Evolutionary conservation across 202 grass and related monocot genomes (phyloP).

Genomic region (Carex arenaria): DNA sequence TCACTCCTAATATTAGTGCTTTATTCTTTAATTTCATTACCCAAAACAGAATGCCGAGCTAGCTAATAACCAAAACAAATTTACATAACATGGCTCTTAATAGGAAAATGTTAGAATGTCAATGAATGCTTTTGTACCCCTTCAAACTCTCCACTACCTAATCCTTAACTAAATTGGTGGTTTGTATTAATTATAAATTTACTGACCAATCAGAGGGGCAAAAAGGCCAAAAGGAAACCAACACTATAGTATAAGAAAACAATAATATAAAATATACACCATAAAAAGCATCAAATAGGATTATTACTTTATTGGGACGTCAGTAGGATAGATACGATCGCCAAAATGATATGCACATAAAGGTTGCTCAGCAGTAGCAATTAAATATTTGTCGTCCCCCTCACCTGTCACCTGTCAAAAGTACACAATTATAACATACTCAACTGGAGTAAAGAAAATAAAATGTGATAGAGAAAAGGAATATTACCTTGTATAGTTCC

Average conservation of each 20-base stretch:
- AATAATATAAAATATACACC: too few relatives aligned
- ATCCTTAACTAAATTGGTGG: not conserved
- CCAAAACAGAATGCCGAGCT: not conserved
- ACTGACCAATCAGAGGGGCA: not conserved
- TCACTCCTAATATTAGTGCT: not conserved
- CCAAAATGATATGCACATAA: slow-evolving; percentile 84
- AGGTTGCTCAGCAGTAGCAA: slow-evolving; percentile 90
- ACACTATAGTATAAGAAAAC: not conserved
- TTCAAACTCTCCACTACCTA: not conserved
- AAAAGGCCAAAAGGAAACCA: not conserved
- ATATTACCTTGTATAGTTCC: slow-evolving; percentile 81
- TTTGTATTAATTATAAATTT: not conserved
- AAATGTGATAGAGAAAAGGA: not conserved
- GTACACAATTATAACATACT: slow-evolving; percentile 1
- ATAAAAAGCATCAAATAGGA: not conserved
- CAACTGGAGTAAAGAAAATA: not conserved
- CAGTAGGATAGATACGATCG: slow-evolving; percentile 73
- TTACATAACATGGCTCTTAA: not conserved
- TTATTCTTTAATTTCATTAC: not conserved
- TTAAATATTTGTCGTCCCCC: slow-evolving; percentile 91
- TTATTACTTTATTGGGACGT: slow-evolving; percentile 65
- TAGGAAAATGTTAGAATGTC: not conserved
- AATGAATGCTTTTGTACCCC: not conserved
- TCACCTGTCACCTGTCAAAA: slow-evolving; percentile 73
- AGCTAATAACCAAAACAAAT: not conserved